These are phyloP conservation scores for Ceratocystis cacaofunesta DNA, from an alignment of 2,329 filamentous ascomycete species.

Conservation along the genomic window DNA sequence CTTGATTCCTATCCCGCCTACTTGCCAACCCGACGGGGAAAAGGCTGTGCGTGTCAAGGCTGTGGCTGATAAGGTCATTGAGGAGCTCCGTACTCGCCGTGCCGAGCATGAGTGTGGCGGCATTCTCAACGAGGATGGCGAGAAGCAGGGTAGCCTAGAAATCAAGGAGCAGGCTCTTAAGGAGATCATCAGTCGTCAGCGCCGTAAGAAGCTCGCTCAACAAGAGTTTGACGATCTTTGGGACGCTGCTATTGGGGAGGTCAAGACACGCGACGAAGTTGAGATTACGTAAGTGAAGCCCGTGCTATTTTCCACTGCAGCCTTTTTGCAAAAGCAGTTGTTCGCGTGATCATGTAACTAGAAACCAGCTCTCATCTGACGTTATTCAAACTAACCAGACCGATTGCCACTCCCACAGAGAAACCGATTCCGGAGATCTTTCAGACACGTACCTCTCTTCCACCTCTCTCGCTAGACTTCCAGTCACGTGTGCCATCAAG, in stretches of 20 bases:
- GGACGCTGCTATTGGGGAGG: conserved; percentile 57
- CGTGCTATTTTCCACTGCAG: conserved; percentile 16
- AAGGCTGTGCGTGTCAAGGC: conserved; percentile 76
- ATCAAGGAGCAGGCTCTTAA: conserved; percentile 61
- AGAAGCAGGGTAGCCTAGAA: conserved; percentile 41
- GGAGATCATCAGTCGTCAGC: conserved; percentile 56
- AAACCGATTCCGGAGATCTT: conserved; percentile 47
- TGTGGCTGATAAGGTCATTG: conserved; percentile 75
- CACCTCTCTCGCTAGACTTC: conserved; percentile 80
- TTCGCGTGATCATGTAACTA: conserved; percentile 16
- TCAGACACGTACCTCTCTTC: conserved; percentile 54
- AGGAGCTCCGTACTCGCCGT: conserved; percentile 69
- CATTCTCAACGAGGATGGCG: conserved; percentile 44
- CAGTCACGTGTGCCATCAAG: conserved; percentile 67
- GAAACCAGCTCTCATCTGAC: conserved; percentile 26
- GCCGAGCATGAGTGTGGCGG: conserved; percentile 87
- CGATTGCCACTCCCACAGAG: conserved; percentile 57
- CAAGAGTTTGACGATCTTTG: conserved; percentile 87
- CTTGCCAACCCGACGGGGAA: conserved; percentile 87
- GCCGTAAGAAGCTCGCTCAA: conserved; percentile 68
- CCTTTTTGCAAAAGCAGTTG: conserved; percentile 18
- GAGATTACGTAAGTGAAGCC: conserved; percentile 39
- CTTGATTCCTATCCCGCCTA: conserved; percentile 69
- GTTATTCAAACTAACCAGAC: conserved; percentile 71
- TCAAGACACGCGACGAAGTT: conserved; percentile 48